A percentile compares a stretch with the other conserved stretches of the same genome.
Conservation (phyloP, 176 grass and related monocot species). For the Otatea glauca region DNA sequence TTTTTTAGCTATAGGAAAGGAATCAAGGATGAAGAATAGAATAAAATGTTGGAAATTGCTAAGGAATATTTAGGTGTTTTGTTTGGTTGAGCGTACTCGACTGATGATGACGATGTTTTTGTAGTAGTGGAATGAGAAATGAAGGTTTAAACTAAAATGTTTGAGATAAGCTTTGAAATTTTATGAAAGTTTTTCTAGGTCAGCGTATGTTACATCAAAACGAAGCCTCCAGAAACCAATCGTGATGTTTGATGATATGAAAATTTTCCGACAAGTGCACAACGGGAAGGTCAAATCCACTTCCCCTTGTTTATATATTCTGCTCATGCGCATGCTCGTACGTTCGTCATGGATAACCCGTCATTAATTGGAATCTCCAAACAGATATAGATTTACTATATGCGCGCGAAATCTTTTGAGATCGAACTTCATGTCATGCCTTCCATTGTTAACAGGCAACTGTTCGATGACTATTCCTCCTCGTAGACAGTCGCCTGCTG, state of each 20-base stretch:
- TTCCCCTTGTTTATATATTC: not conserved
- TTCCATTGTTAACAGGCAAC: conserved; percentile 27
- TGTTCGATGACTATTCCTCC: not conserved
- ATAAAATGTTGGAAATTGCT: too few species aligned
- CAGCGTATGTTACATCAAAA: not conserved
- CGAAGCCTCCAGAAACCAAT: not conserved
- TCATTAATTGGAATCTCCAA: not conserved
- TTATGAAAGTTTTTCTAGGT: too few species aligned
- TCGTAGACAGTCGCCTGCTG: not conserved
- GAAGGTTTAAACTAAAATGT: too few species aligned
- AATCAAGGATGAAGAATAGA: not conserved
- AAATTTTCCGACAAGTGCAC: not conserved
- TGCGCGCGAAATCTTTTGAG: conserved; percentile 15
- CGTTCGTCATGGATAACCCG: conserved; percentile 40
- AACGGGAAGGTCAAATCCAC: conserved; percentile 18
- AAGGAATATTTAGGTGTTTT: too few species aligned
- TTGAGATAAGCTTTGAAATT: too few species aligned
- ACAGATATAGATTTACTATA: not conserved
- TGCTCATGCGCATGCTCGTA: not conserved
- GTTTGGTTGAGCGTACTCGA: too few species aligned
- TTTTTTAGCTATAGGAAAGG: not conserved
- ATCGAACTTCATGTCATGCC: conserved; percentile 43
- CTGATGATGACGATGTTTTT: too few species aligned
- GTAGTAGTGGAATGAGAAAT: too few species aligned
- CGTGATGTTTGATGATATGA: not conserved